phyloP scores from a whole-genome alignment of 179 eudicot species.

The Drosera spatulata region DNA sequence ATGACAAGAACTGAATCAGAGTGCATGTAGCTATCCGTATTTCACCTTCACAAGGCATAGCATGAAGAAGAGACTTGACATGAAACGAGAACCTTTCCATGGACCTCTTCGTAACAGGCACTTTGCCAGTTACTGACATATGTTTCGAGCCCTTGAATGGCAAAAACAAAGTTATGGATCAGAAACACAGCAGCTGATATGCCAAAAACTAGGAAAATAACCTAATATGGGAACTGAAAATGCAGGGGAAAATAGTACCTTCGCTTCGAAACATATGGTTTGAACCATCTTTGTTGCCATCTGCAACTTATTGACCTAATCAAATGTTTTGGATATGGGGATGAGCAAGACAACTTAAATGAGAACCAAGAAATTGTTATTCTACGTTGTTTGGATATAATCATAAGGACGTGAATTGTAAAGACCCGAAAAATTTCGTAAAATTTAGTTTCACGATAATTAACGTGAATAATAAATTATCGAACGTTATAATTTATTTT shows the following conservation, averaged over 20 bases:
- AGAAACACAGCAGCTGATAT: not conserved
- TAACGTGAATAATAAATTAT: too few relatives aligned
- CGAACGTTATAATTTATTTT: too few relatives aligned
- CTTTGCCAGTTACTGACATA: slow-evolving; percentile 38
- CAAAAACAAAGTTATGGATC: too few relatives aligned
- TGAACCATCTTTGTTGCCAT: slow-evolving; percentile 54
- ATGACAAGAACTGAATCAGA: not conserved
- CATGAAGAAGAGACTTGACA: slow-evolving; percentile 50
- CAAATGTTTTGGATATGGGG: slow-evolving; percentile 1
- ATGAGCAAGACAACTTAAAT: too few relatives aligned
- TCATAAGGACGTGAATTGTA: too few relatives aligned
- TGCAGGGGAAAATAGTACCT: slow-evolving; percentile 23
- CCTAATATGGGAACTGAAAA: not conserved
- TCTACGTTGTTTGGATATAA: too few relatives aligned
- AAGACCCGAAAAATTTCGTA: too few relatives aligned
- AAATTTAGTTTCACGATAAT: too few relatives aligned
- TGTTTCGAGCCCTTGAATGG: slow-evolving; percentile 50
- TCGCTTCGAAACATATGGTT: slow-evolving; percentile 55
- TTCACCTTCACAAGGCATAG: slow-evolving; percentile 33
- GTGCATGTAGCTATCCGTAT: slow-evolving; percentile 41
- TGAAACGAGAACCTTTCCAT: slow-evolving; percentile 49
- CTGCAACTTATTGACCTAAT: slow-evolving; percentile 48
- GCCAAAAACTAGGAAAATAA: not conserved
- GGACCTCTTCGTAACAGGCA: slow-evolving; percentile 56
- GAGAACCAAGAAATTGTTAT: too few relatives aligned